A percentile compares a stretch with the other conserved stretches of the same genome.
These are phyloP conservation scores for Saccharomycopsis sp. DNA, from an alignment of 805 yeast genomes.

Conservation along the genomic window DNA sequence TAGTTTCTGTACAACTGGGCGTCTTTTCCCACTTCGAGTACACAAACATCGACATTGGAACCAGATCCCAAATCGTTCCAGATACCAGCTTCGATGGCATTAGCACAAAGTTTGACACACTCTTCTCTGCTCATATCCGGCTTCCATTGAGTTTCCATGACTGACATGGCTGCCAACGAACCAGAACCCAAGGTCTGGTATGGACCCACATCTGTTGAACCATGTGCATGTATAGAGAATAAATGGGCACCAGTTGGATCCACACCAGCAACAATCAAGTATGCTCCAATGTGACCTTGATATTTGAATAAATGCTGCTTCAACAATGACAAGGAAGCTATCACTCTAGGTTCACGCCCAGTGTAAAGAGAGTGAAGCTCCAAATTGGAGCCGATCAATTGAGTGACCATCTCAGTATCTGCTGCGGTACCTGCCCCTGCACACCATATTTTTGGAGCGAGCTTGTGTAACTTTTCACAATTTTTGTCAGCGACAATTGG, in stretches of 20 bases:
- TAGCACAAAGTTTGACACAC: slow-evolving; percentile 84
- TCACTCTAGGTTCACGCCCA: slow-evolving; percentile 84
- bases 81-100: slow-evolving; percentile 95
- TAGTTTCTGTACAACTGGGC: slow-evolving; percentile 80
- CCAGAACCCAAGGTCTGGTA: slow-evolving; percentile 94
- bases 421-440: slow-evolving; percentile 99
- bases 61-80: slow-evolving; percentile 99
- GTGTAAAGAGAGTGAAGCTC: slow-evolving; percentile 84
- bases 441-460: slow-evolving; percentile 93
- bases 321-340: slow-evolving; percentile 82
- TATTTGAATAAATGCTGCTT: slow-evolving; percentile 94
- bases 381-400: slow-evolving; percentile 79
- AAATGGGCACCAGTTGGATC: slow-evolving; percentile 95
- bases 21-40: slow-evolving; percentile 87
- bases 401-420: slow-evolving; percentile 96
- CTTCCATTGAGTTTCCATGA: slow-evolving; percentile 82
- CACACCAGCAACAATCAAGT: slow-evolving; percentile 93
- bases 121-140: slow-evolving; percentile 72
- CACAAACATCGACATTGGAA: slow-evolving; percentile 95
- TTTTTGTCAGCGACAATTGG: slow-evolving; percentile 96
- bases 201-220: slow-evolving; percentile 92
- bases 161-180: slow-evolving; percentile 97
- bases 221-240: slow-evolving; percentile 93
- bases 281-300: slow-evolving; percentile 97
- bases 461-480: slow-evolving; percentile 87